Evolutionary conservation across 352 stramenopile genomes (phyloP), one percentile per base, ranked within the genome.

Genomic region (Thalassiosira oceanica): DNA sequence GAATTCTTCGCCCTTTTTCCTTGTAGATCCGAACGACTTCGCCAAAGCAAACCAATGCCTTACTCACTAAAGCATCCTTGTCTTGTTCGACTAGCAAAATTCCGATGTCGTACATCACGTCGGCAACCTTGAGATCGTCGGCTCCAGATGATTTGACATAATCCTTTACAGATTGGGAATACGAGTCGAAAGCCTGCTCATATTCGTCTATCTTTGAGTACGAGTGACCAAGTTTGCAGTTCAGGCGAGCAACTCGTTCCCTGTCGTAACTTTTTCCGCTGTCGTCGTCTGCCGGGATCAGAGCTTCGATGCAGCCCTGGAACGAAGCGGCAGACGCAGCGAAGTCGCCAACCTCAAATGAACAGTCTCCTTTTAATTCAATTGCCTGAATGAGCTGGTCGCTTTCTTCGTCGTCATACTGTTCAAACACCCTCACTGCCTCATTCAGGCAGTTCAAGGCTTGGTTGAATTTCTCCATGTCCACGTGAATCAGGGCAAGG

Each of bases 21-120:
- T 15, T 35, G 29, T 74, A 74, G 36, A 82, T 74, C 3, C 66
- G 72, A 57, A 74, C 48, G 10, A 62, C 36, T 28, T 82, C 64
- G 54, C 54, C 61, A 31, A 82, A 78, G 26, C 65, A 74, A 52
- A 69, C 53, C 21, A 66, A 31, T 27, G 65, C 50, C 45, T 74
- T 70, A 43, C 74, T 61, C 29, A 3, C 39, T 27, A 54, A 27
- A 35, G 54, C 27, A 15, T 63, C 36, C 16, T 57, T 44, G 6
- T 53, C 63, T 35, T 70, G 50, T 18, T 15, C 29, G 27, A 56
- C 44, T 20, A 65, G 58, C 0, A 83, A 36, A 18, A 54, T 23
- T n/a, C 64, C 73, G 4, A 83, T 33, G 61, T 77, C 67, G 53
- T 67, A 72, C 50, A 83, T 73, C 1, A 78, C 57, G 35, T 70